Evolutionary conservation across 495 filamentous ascomycete genomes (phyloP), one percentile per base, ranked within the genome.

Genomic region (Aspergillus nidulans): DNA sequence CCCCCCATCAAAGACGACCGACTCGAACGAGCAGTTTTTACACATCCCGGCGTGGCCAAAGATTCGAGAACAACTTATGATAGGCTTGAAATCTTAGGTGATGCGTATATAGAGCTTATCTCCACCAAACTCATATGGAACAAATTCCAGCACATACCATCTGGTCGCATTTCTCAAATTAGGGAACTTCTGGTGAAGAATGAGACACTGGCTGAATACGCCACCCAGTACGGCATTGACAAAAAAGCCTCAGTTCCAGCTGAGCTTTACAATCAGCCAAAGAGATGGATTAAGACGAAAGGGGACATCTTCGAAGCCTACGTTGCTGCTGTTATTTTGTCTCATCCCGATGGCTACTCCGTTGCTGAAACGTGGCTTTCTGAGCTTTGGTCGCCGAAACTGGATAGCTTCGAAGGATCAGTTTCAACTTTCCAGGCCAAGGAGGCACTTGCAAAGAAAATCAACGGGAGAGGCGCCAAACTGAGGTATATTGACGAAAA

Each of bases 261-360:
- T 38, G 64, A 70, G 55, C 68, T 70, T 36, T 61, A 60, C 2
- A 66, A 68, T 10, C 62, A 74, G 47, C 59, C 69, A 8, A 77
- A 82, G 43, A 78, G 78, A 55, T 76, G 78, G 57, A 78, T 73
- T 25, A 96, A 96, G 66, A 81, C 85, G 16, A 71, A 84, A 44
- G 91, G 84, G 8, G 91, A 96, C 67, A 79, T 96, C 8, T 92
- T 96, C 63, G 91, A 96, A 68, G 86, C 91, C 1, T 95, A 92
- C 66, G 81, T 91, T 9, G 91, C 89, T 18, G 91, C 88, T 12
- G 65, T 89, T 21, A 78, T 95, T 41, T 68, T 90, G 8, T 84
- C 83, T 12, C 77, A 88, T 62, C 70, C 81, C 10, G 61, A 80
- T 39, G 90, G 90, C 6, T 78, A 87, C 46, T 55, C 63, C 47